Conservation (phyloP, 2,329 filamentous ascomycete species). For the Chalaropsis thielavioides region DNA sequence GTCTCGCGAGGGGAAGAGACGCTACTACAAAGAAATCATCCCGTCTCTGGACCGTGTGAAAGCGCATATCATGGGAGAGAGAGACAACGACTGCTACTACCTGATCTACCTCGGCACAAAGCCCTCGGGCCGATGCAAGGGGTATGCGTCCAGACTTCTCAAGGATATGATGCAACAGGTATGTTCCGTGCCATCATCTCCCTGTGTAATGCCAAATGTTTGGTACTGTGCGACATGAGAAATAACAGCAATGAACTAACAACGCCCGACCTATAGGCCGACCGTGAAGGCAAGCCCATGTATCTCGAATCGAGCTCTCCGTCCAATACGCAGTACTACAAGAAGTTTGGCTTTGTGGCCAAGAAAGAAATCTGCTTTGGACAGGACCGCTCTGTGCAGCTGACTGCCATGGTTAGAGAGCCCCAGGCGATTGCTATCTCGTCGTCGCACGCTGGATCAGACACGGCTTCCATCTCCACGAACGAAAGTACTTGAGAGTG, state of each 20-base stretch:
- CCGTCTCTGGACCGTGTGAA: conserved; percentile 63
- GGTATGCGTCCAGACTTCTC: conserved; percentile 58
- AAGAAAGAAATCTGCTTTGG: conserved; percentile 48
- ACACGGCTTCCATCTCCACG: neutral
- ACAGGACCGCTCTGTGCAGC: conserved; percentile 40
- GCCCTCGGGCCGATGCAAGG: conserved; percentile 52
- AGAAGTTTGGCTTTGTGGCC: conserved; percentile 58
- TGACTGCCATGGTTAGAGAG: conserved; percentile 75
- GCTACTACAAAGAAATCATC: conserved; percentile 65
- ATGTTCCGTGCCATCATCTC: conserved; percentile 21
- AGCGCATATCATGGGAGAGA: conserved; percentile 49
- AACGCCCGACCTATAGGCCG: conserved; percentile 35
- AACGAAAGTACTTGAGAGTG: conserved; percentile 15
- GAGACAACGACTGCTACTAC: conserved; percentile 59
- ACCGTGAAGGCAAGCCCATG: conserved; percentile 50
- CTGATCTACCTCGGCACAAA: conserved; percentile 72
- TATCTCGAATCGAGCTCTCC: conserved; percentile 67
- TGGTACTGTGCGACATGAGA: neutral
- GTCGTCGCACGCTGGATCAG: conserved; percentile 6
- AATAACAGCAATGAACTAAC: neutral
- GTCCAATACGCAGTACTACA: conserved; percentile 56
- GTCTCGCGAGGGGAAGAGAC: conserved; percentile 52
- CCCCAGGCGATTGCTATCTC: conserved; percentile 30
- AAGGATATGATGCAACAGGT: conserved; percentile 52
- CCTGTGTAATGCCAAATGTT: neutral